Percentiles rank a stretch among this genome's conserved stretches.
These are phyloP conservation scores for Paecilomyces variotii DNA, from an alignment of 2,329 filamentous ascomycete genomes.

Conservation along the genomic window DNA sequence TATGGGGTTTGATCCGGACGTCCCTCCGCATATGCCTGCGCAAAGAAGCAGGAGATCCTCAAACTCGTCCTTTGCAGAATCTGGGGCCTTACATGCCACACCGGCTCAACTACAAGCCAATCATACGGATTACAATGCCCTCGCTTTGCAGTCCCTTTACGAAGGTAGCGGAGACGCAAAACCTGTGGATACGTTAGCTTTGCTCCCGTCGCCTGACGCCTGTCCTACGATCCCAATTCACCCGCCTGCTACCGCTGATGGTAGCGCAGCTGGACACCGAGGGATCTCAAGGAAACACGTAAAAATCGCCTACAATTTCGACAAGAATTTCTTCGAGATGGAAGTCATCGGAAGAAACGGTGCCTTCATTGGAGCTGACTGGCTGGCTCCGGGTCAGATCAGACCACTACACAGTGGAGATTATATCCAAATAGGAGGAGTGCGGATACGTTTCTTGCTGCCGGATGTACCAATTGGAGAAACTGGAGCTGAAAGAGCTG, in stretches of 20 bases:
- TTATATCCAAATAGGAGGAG: slow-evolving; percentile 52
- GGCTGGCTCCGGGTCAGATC: slow-evolving; percentile 39
- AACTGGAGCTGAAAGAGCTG: slow-evolving; percentile 39
- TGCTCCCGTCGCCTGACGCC: slow-evolving; percentile 44
- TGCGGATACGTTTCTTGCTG: slow-evolving; percentile 49
- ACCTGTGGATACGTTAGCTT: slow-evolving; percentile 38
- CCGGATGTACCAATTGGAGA: slow-evolving; percentile 44
- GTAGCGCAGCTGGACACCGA: slow-evolving; percentile 43
- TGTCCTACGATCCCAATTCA: slow-evolving; percentile 55
- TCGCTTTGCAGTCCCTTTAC: slow-evolving; percentile 37
- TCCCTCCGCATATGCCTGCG: slow-evolving; percentile 31
- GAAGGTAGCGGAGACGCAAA: slow-evolving; percentile 29
- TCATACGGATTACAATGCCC: slow-evolving; percentile 38
- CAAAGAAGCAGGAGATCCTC: slow-evolving; percentile 42
- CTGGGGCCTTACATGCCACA: slow-evolving; percentile 28
- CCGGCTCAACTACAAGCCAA: slow-evolving; percentile 30
- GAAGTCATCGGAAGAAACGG: slow-evolving; percentile 53
- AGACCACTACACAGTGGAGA: slow-evolving; percentile 49
- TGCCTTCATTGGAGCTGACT: slow-evolving; percentile 47
- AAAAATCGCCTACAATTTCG: slow-evolving; percentile 53
- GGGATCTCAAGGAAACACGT: slow-evolving; percentile 56
- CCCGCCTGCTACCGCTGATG: slow-evolving; percentile 41
- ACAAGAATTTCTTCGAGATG: slow-evolving; percentile 50
- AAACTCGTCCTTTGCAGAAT: slow-evolving; percentile 39
- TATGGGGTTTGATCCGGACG: slow-evolving; percentile 40